Conservation (phyloP, 2,329 filamentous ascomycete genomes). For the Scedosporium apiospermum region DNA sequence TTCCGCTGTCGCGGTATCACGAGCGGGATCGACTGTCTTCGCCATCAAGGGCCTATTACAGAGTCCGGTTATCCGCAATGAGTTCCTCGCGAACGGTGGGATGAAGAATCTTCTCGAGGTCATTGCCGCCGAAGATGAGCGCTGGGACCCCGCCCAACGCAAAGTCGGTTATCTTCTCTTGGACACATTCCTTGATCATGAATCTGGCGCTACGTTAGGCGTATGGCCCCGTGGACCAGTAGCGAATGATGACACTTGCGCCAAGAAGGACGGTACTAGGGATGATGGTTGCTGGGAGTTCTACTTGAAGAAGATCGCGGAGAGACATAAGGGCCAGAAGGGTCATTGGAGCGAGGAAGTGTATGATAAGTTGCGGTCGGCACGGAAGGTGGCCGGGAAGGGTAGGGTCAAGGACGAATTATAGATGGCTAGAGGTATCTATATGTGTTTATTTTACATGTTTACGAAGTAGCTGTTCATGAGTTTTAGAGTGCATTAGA, state of each 20-base stretch:
- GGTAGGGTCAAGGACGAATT: conserved; percentile 15
- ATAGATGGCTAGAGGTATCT: neutral
- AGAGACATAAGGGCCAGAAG: conserved; percentile 24
- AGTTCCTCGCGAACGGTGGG: conserved; percentile 46
- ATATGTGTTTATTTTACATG: neutral
- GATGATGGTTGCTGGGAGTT: conserved; percentile 51
- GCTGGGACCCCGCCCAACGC: conserved; percentile 40
- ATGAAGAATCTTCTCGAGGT: conserved; percentile 46
- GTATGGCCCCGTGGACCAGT: conserved; percentile 40
- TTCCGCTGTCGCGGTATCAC: conserved; percentile 13
- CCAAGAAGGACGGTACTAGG: conserved; percentile 16
- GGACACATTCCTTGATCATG: conserved; percentile 58
- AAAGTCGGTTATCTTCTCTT: conserved; percentile 49
- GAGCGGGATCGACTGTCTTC: conserved; percentile 21
- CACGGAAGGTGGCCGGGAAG: conserved; percentile 17
- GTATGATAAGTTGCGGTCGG: conserved; percentile 22
- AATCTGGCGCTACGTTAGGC: conserved; percentile 49
- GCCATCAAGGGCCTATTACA: conserved; percentile 49
- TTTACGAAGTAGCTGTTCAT: no score
- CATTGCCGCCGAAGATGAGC: conserved; percentile 34
- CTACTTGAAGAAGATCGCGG: conserved; percentile 32
- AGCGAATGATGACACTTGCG: conserved; percentile 26
- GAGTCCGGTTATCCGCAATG: conserved; percentile 37
- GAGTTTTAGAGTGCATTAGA: no score
- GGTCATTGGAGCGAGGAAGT: conserved; percentile 38